Conservation (phyloP, 148 eudicot genomes). For the Diospyros lotus region DNA sequence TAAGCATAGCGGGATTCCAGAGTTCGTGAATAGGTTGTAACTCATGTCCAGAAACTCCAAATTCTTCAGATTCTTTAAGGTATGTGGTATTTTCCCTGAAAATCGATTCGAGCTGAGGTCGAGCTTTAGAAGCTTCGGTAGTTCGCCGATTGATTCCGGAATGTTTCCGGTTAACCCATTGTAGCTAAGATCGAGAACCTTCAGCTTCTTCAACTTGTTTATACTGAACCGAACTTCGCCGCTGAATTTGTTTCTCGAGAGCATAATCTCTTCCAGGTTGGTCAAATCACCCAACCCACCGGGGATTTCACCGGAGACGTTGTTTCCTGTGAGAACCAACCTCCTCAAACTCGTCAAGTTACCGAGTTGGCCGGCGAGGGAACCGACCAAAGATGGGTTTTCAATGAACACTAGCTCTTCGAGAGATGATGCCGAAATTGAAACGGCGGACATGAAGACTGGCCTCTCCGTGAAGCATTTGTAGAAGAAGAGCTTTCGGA, state of each 20-base stretch:
- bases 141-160: slow-evolving; percentile 48
- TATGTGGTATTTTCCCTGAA: slow-evolving; percentile 49
- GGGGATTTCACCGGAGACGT: slow-evolving; percentile 53
- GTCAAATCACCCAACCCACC: slow-evolving; percentile 36
- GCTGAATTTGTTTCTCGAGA: slow-evolving; percentile 43
- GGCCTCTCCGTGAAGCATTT: slow-evolving; percentile 47
- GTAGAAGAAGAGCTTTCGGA: slow-evolving; percentile 71
- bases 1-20: slow-evolving; percentile 59
- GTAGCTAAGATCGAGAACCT: slow-evolving; percentile 57
- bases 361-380: slow-evolving; percentile 28
- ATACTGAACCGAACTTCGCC: slow-evolving; percentile 33
- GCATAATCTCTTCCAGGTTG: slow-evolving; percentile 49
- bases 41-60: slow-evolving; percentile 72
- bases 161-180: slow-evolving; percentile 47
- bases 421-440: slow-evolving; percentile 21
- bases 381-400: slow-evolving; percentile 52
- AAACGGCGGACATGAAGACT: slow-evolving; percentile 32
- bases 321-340: slow-evolving; percentile 59
- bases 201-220: slow-evolving; percentile 36
- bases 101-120: slow-evolving; percentile 55
- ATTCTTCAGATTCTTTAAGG: slow-evolving; percentile 34
- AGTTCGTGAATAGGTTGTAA: slow-evolving; percentile 45
- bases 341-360: slow-evolving; percentile 36
- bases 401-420: slow-evolving; percentile 75
- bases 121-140: slow-evolving; percentile 42